phyloP scores from a whole-genome alignment of 2,329 filamentous ascomycete species.

The Apiospora sp. region DNA sequence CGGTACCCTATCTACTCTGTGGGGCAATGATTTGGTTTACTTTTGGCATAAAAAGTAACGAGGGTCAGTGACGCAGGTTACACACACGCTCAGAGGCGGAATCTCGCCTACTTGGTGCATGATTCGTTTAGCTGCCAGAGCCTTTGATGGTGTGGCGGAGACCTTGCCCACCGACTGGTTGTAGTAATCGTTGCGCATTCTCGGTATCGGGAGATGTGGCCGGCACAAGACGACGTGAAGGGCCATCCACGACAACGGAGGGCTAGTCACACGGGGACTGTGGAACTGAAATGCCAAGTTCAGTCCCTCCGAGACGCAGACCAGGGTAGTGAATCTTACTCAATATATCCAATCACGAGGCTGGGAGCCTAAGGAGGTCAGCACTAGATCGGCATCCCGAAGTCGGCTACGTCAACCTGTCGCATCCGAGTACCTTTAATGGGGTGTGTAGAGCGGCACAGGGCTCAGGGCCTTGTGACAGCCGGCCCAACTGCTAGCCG shows the following conservation, averaged over 20 bases:
- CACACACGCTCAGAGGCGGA: neutral
- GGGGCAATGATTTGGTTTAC: neutral
- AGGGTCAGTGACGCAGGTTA: neutral
- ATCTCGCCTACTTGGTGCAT: neutral
- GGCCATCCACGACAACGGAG: neutral
- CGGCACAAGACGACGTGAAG: neutral
- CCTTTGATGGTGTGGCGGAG: conserved; percentile 17
- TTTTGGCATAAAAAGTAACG: neutral
- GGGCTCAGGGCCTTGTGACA: neutral
- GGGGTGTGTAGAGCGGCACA: neutral
- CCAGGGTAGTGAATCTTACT: neutral
- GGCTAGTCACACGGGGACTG: conserved; percentile 2
- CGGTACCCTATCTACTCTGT: neutral
- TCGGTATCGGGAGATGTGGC: neutral
- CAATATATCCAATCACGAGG: conserved; percentile 2
- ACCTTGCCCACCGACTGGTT: conserved; percentile 6
- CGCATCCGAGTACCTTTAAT: neutral
- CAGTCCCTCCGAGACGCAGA: conserved; percentile 3
- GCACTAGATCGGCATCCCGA: conserved; percentile 21
- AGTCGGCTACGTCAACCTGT: neutral
- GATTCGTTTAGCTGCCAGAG: neutral
- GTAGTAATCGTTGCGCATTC: neutral
- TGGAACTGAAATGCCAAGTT: conserved; percentile 5
- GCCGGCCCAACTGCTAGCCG: conserved; percentile 7
- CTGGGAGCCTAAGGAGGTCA: neutral